phyloP scores from a whole-genome alignment of 1,139 yeast genomes.

The Hansenula sp. region DNA sequence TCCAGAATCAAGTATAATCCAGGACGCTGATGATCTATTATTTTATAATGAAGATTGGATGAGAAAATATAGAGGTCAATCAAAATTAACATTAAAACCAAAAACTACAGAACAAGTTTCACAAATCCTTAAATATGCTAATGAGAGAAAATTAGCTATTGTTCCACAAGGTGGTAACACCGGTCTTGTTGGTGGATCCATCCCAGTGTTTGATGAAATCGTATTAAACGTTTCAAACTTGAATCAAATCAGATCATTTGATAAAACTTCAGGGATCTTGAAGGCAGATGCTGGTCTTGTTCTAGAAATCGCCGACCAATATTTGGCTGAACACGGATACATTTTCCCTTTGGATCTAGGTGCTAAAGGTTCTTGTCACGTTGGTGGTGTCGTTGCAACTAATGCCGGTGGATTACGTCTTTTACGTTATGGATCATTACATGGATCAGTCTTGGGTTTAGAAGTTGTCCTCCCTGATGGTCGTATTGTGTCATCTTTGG shows the following conservation, averaged over 20 bases:
- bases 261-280: conserved; percentile 75
- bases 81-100: conserved; percentile 79
- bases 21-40: conserved; percentile 57
- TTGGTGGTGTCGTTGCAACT: conserved; percentile 94
- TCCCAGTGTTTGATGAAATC: conserved; percentile 90
- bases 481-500: conserved; percentile 70
- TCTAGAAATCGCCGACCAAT: conserved; percentile 80
- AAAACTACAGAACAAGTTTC: conserved; percentile 78
- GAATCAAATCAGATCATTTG: conserved; percentile 80
- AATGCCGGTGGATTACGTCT: conserved; percentile 95
- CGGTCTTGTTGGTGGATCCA: conserved; percentile 93
- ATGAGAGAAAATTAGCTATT: conserved; percentile 71
- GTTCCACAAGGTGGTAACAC: conserved; percentile 99
- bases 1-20: conserved; percentile 41
- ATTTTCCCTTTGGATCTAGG: conserved; percentile 94
- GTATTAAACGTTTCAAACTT: conserved; percentile 64
- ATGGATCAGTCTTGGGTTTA: conserved; percentile 86
- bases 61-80: conserved; percentile 89
- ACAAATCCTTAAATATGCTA: conserved; percentile 74
- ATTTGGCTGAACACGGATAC: conserved; percentile 73
- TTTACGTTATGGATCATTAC: conserved; percentile 86
- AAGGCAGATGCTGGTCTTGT: conserved; percentile 91
- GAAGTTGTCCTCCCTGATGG: conserved; percentile 94
- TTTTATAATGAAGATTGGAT: conserved; percentile 92
- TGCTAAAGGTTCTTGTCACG: conserved; percentile 95